Percentiles rank a stretch among this genome's conserved stretches.
Conservation (phyloP, 164 flowering plant genomes). For the Dillenia suffruticosa region DNA sequence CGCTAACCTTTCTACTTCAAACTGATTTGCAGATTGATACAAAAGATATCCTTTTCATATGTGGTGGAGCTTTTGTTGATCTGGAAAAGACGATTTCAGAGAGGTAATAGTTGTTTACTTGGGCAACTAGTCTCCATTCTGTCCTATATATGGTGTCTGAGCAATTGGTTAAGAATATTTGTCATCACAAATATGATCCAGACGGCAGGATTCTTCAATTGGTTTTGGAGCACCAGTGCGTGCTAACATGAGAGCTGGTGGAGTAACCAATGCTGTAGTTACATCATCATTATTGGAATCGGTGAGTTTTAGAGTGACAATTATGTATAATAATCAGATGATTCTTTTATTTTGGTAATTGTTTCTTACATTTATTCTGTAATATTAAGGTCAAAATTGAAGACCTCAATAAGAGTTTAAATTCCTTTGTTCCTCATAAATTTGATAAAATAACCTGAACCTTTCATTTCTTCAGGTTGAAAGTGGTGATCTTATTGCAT, state of each 20-base stretch:
- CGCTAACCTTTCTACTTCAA: neutral
- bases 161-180: neutral
- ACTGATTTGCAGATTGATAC: conserved; percentile 76
- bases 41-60: conserved; percentile 93
- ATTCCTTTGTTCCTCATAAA: neutral
- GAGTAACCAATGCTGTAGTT: conserved; percentile 61
- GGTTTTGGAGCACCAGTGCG: conserved; percentile 99
- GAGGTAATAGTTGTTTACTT: conserved; percentile 44
- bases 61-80: conserved; percentile 98
- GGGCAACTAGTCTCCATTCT: neutral
- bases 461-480: conserved; percentile 61
- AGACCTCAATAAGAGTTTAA: too few species aligned
- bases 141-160: conserved; percentile 2
- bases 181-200: conserved; percentile 13
- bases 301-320: conserved; percentile 35
- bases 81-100: conserved; percentile 97
- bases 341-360: neutral
- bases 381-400: neutral
- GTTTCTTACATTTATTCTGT: neutral
- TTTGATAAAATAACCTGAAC: conserved; percentile 1
- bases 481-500: conserved; percentile 89
- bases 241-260: conserved; percentile 87
- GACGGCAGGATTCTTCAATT: conserved; percentile 98
- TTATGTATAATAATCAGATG: neutral
- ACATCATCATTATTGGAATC: conserved; percentile 82